Evolutionary conservation across 1,284 basidiomycete species (phyloP).

Genomic region (Papiliotrema nemorosa): DNA sequence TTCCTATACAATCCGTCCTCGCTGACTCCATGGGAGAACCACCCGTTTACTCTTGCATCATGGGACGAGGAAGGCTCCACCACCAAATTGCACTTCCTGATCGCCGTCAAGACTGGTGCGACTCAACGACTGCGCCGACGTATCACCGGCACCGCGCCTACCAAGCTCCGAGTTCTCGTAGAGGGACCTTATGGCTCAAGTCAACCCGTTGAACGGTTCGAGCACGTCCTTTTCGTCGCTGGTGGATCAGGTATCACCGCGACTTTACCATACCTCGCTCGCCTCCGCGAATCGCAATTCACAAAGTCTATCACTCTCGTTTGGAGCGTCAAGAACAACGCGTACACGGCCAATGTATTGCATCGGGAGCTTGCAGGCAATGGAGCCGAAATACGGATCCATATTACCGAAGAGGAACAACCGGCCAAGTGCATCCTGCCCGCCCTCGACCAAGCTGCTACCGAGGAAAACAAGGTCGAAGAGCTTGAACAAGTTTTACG

Average conservation of each 20-base stretch:
- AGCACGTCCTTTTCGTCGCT: conserved; percentile 13
- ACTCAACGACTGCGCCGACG: neutral
- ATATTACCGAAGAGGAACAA: conserved; percentile 7
- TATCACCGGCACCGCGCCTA: conserved; percentile 5
- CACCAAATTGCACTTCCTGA: neutral
- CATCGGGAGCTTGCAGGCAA: conserved; percentile 15
- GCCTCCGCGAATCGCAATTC: conserved; percentile 1
- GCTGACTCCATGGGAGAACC: conserved; percentile 13
- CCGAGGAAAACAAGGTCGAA: neutral
- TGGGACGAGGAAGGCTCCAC: neutral
- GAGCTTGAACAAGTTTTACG: neutral
- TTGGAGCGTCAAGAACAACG: conserved; percentile 24
- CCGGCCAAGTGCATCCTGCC: neutral
- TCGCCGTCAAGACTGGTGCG: neutral
- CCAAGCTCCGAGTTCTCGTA: conserved; percentile 17
- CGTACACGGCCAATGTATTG: conserved; percentile 28
- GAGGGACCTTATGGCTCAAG: conserved; percentile 38
- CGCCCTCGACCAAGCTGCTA: neutral
- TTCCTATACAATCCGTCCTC: conserved; percentile 6
- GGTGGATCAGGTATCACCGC: conserved; percentile 16
- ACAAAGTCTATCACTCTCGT: conserved; percentile 16
- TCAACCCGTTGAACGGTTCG: conserved; percentile 19
- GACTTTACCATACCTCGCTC: conserved; percentile 13
- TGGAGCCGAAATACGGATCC: conserved; percentile 11
- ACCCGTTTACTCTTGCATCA: conserved; percentile 10